These are phyloP conservation scores for Scheffersomyces stipitis DNA, from an alignment of 805 yeast species.

Conservation along the genomic window DNA sequence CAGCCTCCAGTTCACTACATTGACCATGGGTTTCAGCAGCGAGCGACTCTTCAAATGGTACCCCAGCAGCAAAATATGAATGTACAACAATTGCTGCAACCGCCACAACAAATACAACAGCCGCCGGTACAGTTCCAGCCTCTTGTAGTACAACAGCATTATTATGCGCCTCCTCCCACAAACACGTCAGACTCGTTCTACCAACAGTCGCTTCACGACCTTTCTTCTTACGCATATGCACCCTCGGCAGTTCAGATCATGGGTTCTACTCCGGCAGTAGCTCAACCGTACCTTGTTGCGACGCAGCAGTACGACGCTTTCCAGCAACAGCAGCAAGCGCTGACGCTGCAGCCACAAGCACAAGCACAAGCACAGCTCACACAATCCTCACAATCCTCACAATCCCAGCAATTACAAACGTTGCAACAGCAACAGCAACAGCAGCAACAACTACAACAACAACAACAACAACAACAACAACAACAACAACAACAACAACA, in stretches of 20 bases:
- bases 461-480: neutral
- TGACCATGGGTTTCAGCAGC: neutral
- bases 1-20: neutral
- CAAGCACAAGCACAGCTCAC: too few relatives aligned
- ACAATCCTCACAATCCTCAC: too few relatives aligned
- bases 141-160: neutral
- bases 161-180: neutral
- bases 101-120: constrained; percentile 1
- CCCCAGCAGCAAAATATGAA: neutral
- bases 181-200: neutral
- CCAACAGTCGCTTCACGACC: neutral
- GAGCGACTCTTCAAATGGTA: neutral
- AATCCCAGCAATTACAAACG: too few relatives aligned
- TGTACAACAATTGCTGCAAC: neutral
- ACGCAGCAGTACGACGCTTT: too few relatives aligned
- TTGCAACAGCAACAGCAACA: constrained; percentile 8
- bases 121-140: neutral
- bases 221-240: neutral
- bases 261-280: neutral
- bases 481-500: constrained; percentile 4
- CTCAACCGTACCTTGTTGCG: too few relatives aligned
- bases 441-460: constrained; percentile 11
- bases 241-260: neutral
- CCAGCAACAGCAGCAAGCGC: too few relatives aligned
- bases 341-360: too few relatives aligned